phyloP scores from a whole-genome alignment of 2,329 filamentous ascomycete species.

The Malbranchea zuffiana region DNA sequence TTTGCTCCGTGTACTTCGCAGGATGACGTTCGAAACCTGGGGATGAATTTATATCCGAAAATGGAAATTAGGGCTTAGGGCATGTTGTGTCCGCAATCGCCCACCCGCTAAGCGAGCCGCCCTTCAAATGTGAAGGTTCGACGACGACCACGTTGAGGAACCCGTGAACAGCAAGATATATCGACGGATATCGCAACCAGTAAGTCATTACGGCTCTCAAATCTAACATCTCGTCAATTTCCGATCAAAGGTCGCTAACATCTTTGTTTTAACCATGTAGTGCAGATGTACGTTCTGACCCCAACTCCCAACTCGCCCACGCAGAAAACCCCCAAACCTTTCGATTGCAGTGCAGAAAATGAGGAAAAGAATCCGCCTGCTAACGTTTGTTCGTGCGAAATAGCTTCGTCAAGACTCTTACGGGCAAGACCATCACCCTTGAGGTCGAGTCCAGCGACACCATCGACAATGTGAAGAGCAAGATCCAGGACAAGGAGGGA shows the following conservation, averaged over 20 bases:
- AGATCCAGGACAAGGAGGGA: conserved; percentile 74
- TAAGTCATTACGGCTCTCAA: conserved; percentile 26
- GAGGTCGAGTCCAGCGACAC: conserved; percentile 59
- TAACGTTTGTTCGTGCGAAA: conserved; percentile 12
- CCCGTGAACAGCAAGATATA: conserved; percentile 31
- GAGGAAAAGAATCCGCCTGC: neutral
- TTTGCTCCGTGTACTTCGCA: too few relatives aligned
- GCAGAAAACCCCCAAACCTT: conserved; percentile 16
- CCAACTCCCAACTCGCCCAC: conserved; percentile 17
- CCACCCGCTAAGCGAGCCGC: conserved; percentile 36
- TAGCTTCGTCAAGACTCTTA: conserved; percentile 67
- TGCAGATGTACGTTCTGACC: conserved; percentile 71
- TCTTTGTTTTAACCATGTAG: conserved; percentile 39
- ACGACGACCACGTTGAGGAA: conserved; percentile 22
- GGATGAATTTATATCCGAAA: conserved; percentile 1
- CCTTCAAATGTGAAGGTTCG: conserved; percentile 24
- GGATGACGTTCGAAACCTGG: too few relatives aligned
- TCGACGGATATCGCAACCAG: conserved; percentile 38
- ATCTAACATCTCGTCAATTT: conserved; percentile 12
- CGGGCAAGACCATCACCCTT: conserved; percentile 59
- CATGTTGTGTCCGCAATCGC: conserved; percentile 21
- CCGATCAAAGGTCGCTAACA: conserved; percentile 40
- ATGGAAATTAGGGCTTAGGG: conserved; percentile 31
- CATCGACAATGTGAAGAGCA: conserved; percentile 59
- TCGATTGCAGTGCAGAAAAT: neutral